phyloP scores from a whole-genome alignment of 495 filamentous ascomycete species.

The Trichocladium antarcticum region DNA sequence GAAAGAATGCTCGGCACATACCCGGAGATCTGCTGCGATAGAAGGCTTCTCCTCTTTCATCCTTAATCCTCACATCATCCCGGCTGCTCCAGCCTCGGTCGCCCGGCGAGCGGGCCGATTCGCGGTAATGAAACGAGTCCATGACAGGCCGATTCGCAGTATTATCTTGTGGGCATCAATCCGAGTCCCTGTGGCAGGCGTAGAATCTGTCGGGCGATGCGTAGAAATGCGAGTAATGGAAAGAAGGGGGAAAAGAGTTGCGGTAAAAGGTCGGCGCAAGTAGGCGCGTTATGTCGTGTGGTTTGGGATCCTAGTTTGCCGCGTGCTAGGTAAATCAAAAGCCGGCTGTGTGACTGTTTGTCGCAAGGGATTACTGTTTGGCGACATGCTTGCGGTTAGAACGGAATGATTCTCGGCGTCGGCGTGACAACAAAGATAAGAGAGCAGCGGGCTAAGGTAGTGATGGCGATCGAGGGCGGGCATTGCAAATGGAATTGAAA shows the following conservation, averaged over 20 bases:
- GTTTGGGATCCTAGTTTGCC: constrained; percentile 7
- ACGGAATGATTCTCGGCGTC: constrained; percentile 27
- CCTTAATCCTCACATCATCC: constrained; percentile 37
- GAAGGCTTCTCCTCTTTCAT: constrained; percentile 41
- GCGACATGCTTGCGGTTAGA: constrained; percentile 44
- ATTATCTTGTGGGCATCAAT: background rate
- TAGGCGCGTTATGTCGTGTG: background rate
- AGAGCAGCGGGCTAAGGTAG: constrained; percentile 22
- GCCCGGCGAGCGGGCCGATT: constrained; percentile 39
- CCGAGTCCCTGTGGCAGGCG: background rate
- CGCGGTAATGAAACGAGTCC: constrained; percentile 38
- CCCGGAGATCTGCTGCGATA: constrained; percentile 48
- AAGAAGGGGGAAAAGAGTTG: background rate
- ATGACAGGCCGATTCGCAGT: constrained; percentile 18
- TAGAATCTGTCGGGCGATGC: background rate
- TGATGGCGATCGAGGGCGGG: constrained; percentile 13
- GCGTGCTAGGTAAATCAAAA: constrained; percentile 21
- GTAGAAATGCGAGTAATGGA: background rate
- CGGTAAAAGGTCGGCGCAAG: background rate
- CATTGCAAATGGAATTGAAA: constrained; percentile 16
- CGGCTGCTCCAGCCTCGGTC: constrained; percentile 41
- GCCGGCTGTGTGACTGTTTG: constrained; percentile 17
- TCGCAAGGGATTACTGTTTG: constrained; percentile 34
- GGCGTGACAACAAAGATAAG: constrained; percentile 20
- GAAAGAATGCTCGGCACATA: constrained; percentile 28